Evolutionary conservation across 192 early-diverging fungal genomes (phyloP), one percentile per base, ranked within the genome.

Genomic region (Coemansia sp.): DNA sequence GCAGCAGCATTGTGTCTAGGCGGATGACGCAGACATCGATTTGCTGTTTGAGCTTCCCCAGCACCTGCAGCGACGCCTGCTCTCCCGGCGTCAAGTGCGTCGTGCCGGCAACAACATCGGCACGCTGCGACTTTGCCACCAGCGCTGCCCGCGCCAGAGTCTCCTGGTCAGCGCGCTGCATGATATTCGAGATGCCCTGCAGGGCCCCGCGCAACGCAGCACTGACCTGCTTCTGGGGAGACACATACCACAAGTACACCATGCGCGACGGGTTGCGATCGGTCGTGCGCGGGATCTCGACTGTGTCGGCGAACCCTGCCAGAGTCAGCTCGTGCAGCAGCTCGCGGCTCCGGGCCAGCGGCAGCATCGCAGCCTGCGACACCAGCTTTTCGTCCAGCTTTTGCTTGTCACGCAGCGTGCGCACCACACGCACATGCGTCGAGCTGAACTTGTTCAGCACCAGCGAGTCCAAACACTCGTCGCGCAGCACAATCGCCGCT

Each of bases 231-330:
- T 83, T 76, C 7, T 76, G 62, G n/a, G 85, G 51, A 25, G 83
- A 77, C 24, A 89, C 79, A 45, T 86, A 85, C 85, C 87, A 90
- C 32, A 92, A 78, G 50, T 88, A 90, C 63, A 85, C 87, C 32
- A 87, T 90, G 68, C 88, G 84, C 61, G 88, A 87, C 7, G 90
- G 90, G 8, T 88, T 82, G 63, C 89, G 86, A 59, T 92, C 90
- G 2, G 85, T 82, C 0, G 88, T 79, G 55, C 86, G 85, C 35
- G 90, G 88, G 39, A 92, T 86, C 69, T 92, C 90, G 43, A 87
- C 74, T 17, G 84, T 69, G 56, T 81, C 77, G 32, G 83, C 67
- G 39, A 81, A 69, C 0, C 85, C 84, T 10, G 74, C 67, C n/a
- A 70, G 62, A 12, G 76, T 57, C 56, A 89, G 70, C 19, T 85